Base-by-base conservation (phyloP, 306 rosid species). In the Citrullus colocynthis region DNA sequence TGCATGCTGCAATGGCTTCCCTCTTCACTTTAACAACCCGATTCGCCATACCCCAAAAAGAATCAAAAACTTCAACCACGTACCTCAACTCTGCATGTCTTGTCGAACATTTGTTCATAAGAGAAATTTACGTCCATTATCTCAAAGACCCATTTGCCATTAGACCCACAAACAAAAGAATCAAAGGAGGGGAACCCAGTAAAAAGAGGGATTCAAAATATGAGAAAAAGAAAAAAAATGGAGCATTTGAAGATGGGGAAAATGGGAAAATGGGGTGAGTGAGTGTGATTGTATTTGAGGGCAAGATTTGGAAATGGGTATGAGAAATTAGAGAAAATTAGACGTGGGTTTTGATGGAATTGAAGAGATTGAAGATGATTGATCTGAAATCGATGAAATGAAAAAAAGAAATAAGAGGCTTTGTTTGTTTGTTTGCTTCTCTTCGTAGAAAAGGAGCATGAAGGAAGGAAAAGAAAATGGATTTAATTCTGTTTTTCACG, bases 1-100 rank as follows among this genome's bases (percentile, higher is more conserved):
- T 90, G 99, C 99, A 92, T 88, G 92, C 89, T 69, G 37, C 83
- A 87, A 95, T 84, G 84, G 87, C 73, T 52, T 89, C 89, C 85
- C 97, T 88, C 74, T 51, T 87, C 34, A 87, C 97, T 80, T 71
- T 85, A 41, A 76, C 92, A 16, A 86, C 90, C 78, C 82, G 97
- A 90, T 89, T 91, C 89, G 97, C 80, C 99, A 92, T 92, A 75
- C 42, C 82, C 64, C 45, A 61, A 78, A n/a, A 66, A 13, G 54
- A 78, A 13, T 48, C 60, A 42, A 20, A 60, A 69, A 78, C 21
- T 66, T 71, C 84, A 70, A 74, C 78, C 82, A 81, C 87, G 81
- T 86, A 82, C 77, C 75, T 80, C 75, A 80, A 45, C 82, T 83
- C 84, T 90, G 97, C 97, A 93, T 93, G 97, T 85, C 80, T 15